Evolutionary conservation across 169 alveolate species (phyloP).

Genomic region (Eimeria acervulina): DNA sequence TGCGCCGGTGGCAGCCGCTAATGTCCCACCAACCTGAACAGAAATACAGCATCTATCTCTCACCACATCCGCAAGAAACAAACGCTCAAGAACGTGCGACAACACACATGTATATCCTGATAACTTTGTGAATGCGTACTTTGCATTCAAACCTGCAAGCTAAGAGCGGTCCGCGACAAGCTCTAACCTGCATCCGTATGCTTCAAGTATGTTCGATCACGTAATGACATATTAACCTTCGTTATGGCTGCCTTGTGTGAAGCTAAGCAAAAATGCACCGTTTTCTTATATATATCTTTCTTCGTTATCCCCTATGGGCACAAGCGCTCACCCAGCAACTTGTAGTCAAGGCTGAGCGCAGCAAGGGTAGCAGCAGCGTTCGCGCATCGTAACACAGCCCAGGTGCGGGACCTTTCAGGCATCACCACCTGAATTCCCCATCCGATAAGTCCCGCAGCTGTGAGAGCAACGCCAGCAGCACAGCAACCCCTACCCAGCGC

Average conservation of each 20-base stretch:
- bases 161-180: not conserved
- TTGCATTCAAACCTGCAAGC: not conserved
- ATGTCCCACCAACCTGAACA: conserved; percentile 76
- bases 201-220: not conserved
- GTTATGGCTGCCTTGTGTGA: not conserved
- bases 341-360: conserved; percentile 80
- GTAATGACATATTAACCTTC: not conserved
- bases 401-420: conserved; percentile 69
- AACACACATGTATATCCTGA: not conserved
- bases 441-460: conserved; percentile 22
- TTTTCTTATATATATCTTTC: not conserved
- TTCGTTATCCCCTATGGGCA: not conserved
- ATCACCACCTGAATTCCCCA: conserved; percentile 53
- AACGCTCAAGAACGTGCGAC: not conserved
- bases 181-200: not conserved
- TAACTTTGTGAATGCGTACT: not conserved
- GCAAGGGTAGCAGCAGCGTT: conserved; percentile 67
- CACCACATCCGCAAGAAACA: not conserved
- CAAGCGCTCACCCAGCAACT: conserved; percentile 57
- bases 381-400: conserved; percentile 69
- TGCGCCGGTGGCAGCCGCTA: conserved; percentile 80
- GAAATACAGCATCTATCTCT: not conserved
- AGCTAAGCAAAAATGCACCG: not conserved
- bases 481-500: conserved; percentile 13
- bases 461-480: conserved; percentile 41